Base-by-base conservation (phyloP, 306 rosid species). In the Calophaca sinica region DNA sequence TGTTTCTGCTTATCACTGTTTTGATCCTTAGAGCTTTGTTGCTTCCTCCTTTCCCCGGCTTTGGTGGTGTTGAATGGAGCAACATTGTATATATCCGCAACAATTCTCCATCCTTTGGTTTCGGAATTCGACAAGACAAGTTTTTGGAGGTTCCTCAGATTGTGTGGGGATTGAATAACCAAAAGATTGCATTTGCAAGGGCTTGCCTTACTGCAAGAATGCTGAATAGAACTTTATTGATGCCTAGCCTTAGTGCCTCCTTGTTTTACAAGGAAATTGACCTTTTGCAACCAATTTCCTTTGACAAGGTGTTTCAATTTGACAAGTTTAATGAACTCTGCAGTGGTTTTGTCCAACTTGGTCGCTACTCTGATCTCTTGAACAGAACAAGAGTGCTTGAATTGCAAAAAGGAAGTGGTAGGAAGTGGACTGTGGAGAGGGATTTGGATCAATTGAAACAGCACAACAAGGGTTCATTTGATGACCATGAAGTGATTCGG, bases 161-260 rank as follows among this genome's bases (percentile, higher is more conserved):
- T 57, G 90, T 91, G 0, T 90, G 98, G 98, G 98, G 98, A 13
- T 72, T 93, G 26, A 93, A 93, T 85, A 93, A 93, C 63, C 98
- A 93, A 73, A 93, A 93, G 79, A 90, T 93, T 74, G 96, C 98
- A 51, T 87, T 93, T 77, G 98, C 98, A 35, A 90, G 97, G 73
- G 92, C 97, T 84, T 90, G 88, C 67, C 80, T 90, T 3, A 93
- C 98, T 2, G 98, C 98, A 0, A 84, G 82, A 85, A 73, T 86
- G 84, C 68, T 93, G 62, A 90, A 88, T 65, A 41, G 98, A 68
- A 93, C 93, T 10, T 86, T 93, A 1, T 76, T 93, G 79, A 87
- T 93, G 96, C 98, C 98, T 53, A 89, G 97, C 76, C 82, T 93
- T 52, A 93, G 98, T 78, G 98, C 96, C 45, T 90, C 97, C 32